Conservation (phyloP, 805 yeast genomes). For the Starmerella bombi region DNA sequence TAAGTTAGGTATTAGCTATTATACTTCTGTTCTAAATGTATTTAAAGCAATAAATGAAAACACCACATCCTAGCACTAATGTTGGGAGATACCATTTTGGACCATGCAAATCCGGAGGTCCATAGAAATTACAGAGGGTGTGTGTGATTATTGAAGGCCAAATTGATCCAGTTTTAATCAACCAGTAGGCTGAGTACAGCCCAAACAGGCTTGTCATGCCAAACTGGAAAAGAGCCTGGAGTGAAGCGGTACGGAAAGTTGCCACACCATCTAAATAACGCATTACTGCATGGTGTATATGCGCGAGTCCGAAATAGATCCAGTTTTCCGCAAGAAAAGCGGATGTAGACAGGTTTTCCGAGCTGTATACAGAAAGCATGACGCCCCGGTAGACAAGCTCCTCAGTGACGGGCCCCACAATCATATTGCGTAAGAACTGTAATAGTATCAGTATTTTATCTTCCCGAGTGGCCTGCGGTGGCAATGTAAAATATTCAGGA, state of each 20-base stretch:
- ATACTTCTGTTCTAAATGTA: neutral
- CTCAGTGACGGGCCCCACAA: slow-evolving; percentile 64
- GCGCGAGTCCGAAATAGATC: slow-evolving; percentile 61
- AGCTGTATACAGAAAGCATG: slow-evolving; percentile 24
- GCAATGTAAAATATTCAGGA: neutral
- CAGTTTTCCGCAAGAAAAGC: slow-evolving; percentile 39
- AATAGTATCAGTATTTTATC: neutral
- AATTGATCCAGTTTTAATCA: slow-evolving; percentile 39
- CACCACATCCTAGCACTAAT: neutral
- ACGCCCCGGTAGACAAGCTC: slow-evolving; percentile 55
- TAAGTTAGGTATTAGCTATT: too few relatives aligned
- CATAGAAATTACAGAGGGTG: slow-evolving; percentile 53
- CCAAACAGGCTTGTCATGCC: slow-evolving; percentile 62
- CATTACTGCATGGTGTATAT: slow-evolving; percentile 58
- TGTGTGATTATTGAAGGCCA: slow-evolving; percentile 51
- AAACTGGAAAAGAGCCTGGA: slow-evolving; percentile 37
- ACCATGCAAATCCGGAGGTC: slow-evolving; percentile 38
- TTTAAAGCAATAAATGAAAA: neutral
- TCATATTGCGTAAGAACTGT: neutral
- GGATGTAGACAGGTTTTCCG: slow-evolving; percentile 19
- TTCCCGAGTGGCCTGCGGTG: neutral
- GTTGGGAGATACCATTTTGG: slow-evolving; percentile 7
- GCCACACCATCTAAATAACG: slow-evolving; percentile 25
- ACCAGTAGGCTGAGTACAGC: slow-evolving; percentile 44
- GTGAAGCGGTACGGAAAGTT: slow-evolving; percentile 17